Evolutionary conservation across 257 asterid species (phyloP).

Genomic region (Solanum pinnatisectum): DNA sequence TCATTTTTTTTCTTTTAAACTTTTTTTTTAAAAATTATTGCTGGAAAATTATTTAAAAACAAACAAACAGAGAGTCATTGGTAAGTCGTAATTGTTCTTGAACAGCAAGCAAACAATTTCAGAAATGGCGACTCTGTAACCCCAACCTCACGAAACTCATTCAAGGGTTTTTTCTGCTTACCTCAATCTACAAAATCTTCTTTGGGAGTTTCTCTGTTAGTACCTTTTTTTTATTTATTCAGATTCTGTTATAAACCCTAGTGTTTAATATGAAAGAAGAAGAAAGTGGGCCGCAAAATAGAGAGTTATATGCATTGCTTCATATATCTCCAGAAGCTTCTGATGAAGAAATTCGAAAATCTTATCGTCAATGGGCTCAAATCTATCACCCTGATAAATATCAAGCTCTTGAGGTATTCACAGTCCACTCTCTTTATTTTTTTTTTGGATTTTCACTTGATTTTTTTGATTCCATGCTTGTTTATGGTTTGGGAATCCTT

Average conservation of each 20-base stretch:
- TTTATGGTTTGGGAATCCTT: neutral
- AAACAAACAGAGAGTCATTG: neutral
- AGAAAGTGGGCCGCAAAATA: constrained; percentile 22
- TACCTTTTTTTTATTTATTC: neutral
- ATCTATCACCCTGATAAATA: constrained; percentile 92
- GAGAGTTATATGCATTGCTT: constrained; percentile 75
- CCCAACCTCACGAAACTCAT: neutral
- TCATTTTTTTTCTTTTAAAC: too few relatives aligned
- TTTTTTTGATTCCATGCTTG: neutral
- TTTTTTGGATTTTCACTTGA: too few relatives aligned
- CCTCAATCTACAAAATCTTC: neutral
- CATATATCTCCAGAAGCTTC: constrained; percentile 92
- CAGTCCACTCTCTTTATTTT: neutral
- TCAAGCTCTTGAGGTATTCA: constrained; percentile 55
- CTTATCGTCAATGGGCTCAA: constrained; percentile 99
- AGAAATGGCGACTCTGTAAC: neutral
- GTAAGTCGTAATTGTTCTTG: neutral
- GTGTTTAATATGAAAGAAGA: constrained; percentile 9
- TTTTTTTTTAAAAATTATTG: neutral
- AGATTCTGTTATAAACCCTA: neutral
- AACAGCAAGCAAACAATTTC: neutral
- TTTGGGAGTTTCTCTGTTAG: too few relatives aligned
- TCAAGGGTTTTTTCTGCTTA: neutral
- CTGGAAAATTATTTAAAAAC: neutral
- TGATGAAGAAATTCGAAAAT: constrained; percentile 84